phyloP scores from a whole-genome alignment of 2,329 filamentous ascomycete genomes.

The Ophiobolus disseminans region DNA sequence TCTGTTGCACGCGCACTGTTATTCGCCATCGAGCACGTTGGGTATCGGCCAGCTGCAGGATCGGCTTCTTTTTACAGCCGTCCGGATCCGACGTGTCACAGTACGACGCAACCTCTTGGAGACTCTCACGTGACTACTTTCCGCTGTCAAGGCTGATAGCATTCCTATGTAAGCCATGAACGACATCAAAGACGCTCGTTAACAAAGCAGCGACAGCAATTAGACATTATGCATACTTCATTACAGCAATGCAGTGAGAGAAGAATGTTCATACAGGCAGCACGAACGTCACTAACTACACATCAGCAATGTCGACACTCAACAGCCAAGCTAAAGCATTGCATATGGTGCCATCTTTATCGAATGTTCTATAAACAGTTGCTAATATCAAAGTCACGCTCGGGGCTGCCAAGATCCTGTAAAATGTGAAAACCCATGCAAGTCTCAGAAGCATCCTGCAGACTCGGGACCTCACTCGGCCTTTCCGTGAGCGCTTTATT shows the following conservation, averaged over 20 bases:
- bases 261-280: not conserved
- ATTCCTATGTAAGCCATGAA: constrained; percentile 42
- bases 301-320: no score
- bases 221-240: constrained; percentile 5
- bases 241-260: not conserved
- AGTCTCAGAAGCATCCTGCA: no score
- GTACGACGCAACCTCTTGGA: constrained; percentile 20
- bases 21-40: constrained; percentile 21
- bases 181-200: constrained; percentile 10
- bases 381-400: no score
- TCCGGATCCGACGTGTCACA: constrained; percentile 30
- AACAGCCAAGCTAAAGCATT: no score
- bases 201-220: constrained; percentile 9
- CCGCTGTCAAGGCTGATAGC: constrained; percentile 10
- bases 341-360: no score
- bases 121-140: constrained; percentile 24
- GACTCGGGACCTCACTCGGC: no score
- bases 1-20: constrained; percentile 31
- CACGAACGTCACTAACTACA: no score
- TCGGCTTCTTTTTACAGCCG: constrained; percentile 30
- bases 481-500: no score
- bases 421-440: no score
- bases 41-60: constrained; percentile 24
- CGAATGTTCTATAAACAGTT: no score
- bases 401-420: no score